Conservation (phyloP, 148 eudicot genomes). For the Rhododendron williamsianum region DNA sequence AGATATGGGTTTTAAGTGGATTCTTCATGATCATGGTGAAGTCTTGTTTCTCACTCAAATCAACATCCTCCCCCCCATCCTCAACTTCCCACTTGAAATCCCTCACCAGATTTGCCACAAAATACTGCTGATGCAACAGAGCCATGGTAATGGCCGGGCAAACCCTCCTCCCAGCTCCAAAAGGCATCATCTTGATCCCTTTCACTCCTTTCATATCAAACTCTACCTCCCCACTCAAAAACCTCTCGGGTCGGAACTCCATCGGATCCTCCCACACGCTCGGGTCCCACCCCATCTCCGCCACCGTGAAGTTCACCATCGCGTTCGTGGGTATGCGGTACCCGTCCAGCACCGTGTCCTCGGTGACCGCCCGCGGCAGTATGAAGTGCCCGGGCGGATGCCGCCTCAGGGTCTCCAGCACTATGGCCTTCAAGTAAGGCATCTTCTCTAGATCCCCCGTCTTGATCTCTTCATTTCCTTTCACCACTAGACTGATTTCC, state of each 20-base stretch:
- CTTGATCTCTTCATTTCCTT: background rate
- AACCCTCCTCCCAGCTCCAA: slow-evolving; percentile 21
- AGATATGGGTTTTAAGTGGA: background rate
- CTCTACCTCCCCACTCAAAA: background rate
- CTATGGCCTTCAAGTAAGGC: background rate
- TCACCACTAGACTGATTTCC: background rate
- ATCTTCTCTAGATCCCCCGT: background rate
- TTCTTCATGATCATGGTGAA: slow-evolving; percentile 4
- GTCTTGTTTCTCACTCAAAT: slow-evolving; percentile 1
- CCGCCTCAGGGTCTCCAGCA: slow-evolving; percentile 1
- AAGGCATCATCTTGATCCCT: slow-evolving; percentile 23
- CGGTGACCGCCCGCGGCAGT: background rate
- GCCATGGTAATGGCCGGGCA: slow-evolving; percentile 15
- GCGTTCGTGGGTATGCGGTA: background rate
- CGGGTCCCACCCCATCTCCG: slow-evolving; percentile 5
- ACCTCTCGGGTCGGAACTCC: background rate
- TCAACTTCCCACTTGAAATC: background rate
- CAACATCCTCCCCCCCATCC: slow-evolving; percentile 1
- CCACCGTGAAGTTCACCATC: background rate
- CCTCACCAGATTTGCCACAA: slow-evolving; percentile 1
- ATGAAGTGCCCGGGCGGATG: slow-evolving; percentile 6
- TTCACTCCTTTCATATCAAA: slow-evolving; percentile 14
- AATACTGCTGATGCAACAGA: background rate
- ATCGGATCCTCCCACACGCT: background rate
- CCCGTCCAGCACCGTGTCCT: background rate